Evolutionary conservation across 2,329 filamentous ascomycete species (phyloP).

Genomic region (Calonectria pseudoturangicola): DNA sequence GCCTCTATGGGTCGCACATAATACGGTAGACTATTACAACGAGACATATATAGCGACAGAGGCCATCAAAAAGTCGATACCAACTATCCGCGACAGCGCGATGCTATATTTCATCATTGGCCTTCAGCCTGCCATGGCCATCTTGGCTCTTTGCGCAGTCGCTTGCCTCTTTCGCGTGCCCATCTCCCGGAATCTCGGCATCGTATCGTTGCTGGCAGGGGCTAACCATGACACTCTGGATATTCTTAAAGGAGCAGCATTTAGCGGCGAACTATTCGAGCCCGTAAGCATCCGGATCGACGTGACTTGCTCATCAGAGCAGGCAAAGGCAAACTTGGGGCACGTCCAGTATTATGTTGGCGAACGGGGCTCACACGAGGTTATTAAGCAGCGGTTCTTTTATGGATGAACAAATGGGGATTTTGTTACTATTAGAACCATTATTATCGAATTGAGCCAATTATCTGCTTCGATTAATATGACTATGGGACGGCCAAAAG

Average conservation of each 20-base stretch:
- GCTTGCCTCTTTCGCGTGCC: background rate
- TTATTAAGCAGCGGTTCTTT: too few relatives aligned
- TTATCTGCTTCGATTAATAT: too few relatives aligned
- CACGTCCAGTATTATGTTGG: background rate
- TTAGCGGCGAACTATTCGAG: background rate
- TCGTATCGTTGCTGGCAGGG: background rate
- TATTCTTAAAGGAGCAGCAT: constrained; percentile 1
- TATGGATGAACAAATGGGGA: too few relatives aligned
- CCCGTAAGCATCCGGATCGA: background rate
- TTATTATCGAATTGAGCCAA: too few relatives aligned
- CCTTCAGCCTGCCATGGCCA: background rate
- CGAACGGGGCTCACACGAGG: background rate
- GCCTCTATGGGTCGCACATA: background rate
- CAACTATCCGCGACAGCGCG: background rate
- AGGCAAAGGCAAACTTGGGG: background rate
- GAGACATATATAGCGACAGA: background rate
- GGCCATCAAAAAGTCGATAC: background rate
- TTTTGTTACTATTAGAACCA: too few relatives aligned
- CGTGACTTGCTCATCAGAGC: background rate
- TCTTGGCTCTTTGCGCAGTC: background rate
- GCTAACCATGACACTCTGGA: background rate
- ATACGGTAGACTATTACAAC: background rate
- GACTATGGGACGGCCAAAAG: too few relatives aligned
- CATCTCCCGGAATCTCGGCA: background rate
- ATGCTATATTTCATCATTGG: background rate